Percentiles rank a stretch among this genome's conserved stretches.
phyloP scores from a whole-genome alignment of 768 basidiomycete genomes.

The Russula lepida region DNA sequence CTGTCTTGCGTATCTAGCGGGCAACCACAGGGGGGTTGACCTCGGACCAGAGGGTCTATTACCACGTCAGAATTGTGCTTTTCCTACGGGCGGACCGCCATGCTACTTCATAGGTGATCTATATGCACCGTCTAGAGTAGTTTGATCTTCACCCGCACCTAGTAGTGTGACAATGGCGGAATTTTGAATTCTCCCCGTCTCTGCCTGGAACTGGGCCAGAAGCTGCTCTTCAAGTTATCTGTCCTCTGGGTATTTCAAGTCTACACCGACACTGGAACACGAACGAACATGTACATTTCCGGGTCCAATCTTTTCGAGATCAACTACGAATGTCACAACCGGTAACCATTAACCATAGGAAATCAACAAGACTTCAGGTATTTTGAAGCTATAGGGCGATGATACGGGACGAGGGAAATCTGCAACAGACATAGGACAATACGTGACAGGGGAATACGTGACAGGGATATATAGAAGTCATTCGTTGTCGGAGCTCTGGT shows the following conservation, averaged over 20 bases:
- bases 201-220: background rate
- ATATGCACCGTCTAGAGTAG: background rate
- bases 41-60: background rate
- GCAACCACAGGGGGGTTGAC: too few species aligned
- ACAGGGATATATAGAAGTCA: conserved; percentile 22
- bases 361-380: background rate
- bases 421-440: background rate
- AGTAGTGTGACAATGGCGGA: background rate
- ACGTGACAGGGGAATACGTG: background rate
- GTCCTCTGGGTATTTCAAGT: background rate
- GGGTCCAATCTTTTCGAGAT: background rate
- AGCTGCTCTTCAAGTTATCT: background rate
- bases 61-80: background rate
- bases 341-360: background rate
- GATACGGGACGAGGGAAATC: background rate
- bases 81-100: background rate
- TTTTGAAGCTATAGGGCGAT: background rate
- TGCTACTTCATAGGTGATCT: background rate
- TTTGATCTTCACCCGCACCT: background rate
- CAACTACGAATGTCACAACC: background rate
- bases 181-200: background rate
- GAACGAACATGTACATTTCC: background rate
- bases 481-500: conserved; percentile 59
- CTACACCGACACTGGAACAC: background rate
- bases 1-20: too few species aligned